Conservation (phyloP, 192 early-diverging fungal species). For the Kappamyces sp. region DNA sequence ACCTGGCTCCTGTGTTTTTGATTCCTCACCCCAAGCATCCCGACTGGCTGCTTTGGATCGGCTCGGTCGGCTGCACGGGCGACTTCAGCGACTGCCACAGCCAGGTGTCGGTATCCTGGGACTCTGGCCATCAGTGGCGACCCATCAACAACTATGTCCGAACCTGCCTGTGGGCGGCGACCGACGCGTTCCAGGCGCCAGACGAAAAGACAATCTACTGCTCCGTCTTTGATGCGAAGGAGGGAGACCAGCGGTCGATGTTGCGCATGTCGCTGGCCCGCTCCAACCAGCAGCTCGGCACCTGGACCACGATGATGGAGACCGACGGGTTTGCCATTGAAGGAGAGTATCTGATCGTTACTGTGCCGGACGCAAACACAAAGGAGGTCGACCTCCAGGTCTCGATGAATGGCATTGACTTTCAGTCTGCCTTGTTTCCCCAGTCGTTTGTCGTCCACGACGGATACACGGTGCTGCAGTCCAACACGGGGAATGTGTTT, state of each 20-base stretch:
- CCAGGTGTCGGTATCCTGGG: constrained; percentile 56
- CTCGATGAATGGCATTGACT: constrained; percentile 68
- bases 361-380: constrained; percentile 34
- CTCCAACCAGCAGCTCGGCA: constrained; percentile 18
- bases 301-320: constrained; percentile 17
- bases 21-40: constrained; percentile 59
- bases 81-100: constrained; percentile 50
- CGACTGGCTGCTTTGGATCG: constrained; percentile 78
- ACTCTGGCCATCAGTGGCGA: constrained; percentile 66
- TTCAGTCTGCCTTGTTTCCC: constrained; percentile 74
- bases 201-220: constrained; percentile 71
- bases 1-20: constrained; percentile 12
- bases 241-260: constrained; percentile 46
- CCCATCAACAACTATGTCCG: constrained; percentile 60
- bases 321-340: constrained; percentile 41
- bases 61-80: constrained; percentile 24
- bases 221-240: constrained; percentile 45
- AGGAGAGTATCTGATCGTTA: constrained; percentile 75
- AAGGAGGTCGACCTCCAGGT: constrained; percentile 60
- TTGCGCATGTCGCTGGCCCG: constrained; percentile 29
- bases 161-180: constrained; percentile 71
- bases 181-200: constrained; percentile 48
- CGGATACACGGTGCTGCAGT: constrained; percentile 77
- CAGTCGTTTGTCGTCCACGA: constrained; percentile 61
- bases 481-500: constrained; percentile 69